Evolutionary conservation across 129 eudicot genomes (phyloP).

Genomic region (Lactuca saligna): DNA sequence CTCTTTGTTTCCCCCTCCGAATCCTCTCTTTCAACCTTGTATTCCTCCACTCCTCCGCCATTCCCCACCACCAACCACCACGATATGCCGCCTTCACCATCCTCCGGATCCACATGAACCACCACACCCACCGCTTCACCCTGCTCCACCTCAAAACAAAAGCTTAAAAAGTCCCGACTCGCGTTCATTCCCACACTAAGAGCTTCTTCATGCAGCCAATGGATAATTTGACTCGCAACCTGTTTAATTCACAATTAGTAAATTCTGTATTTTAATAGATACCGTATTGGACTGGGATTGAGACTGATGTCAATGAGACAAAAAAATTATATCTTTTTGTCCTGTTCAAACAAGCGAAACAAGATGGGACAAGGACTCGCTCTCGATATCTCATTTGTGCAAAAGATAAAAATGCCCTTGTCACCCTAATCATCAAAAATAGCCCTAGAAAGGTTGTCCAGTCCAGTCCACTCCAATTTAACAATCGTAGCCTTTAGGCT

Average conservation of each 20-base stretch:
- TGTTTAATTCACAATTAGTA: conserved; percentile 10
- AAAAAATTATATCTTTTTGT: not conserved
- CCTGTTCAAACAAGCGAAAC: too few relatives aligned
- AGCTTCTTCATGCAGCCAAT: conserved; percentile 95
- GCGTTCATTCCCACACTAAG: conserved; percentile 77
- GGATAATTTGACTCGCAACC: conserved; percentile 84
- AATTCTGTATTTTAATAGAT: not conserved
- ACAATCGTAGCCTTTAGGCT: not conserved
- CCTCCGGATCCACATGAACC: conserved; percentile 87
- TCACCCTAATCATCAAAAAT: not conserved
- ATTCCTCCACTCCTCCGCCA: conserved; percentile 56
- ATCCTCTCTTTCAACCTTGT: conserved; percentile 50
- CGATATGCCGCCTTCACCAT: conserved; percentile 63
- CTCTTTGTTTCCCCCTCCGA: conserved; percentile 58
- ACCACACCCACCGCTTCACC: conserved; percentile 71
- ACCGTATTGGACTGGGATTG: not conserved
- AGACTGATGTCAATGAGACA: not conserved
- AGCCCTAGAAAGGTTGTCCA: not conserved
- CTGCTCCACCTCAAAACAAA: conserved; percentile 76
- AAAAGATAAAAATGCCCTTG: not conserved
- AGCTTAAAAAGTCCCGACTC: conserved; percentile 61
- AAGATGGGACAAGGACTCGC: too few relatives aligned
- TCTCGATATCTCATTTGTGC: not conserved
- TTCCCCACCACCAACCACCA: conserved; percentile 85
- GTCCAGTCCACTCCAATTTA: not conserved